A percentile compares a stretch with the other conserved stretches of the same genome.
Conservation (phyloP, 2,329 filamentous ascomycete genomes). For the Blumeria graminis region DNA sequence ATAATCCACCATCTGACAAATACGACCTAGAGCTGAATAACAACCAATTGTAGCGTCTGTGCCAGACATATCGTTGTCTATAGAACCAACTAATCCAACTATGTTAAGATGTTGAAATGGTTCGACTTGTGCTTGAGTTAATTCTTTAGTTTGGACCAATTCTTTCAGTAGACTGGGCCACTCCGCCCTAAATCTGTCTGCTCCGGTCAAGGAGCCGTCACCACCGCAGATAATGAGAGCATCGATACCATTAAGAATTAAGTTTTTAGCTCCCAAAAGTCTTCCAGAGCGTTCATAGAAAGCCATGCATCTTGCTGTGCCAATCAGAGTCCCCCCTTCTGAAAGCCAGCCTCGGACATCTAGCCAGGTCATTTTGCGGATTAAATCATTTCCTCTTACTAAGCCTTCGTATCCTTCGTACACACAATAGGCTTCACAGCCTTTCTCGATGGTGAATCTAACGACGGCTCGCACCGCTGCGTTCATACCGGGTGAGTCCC, state of each 20-base stretch:
- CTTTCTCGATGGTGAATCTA: conserved; percentile 68
- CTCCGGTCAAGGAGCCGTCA: conserved; percentile 86
- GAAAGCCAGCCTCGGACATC: conserved; percentile 87
- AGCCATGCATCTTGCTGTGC: conserved; percentile 74
- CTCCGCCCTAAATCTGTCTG: conserved; percentile 75
- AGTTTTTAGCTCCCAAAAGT: conserved; percentile 71
- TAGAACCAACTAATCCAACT: conserved; percentile 84
- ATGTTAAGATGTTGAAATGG: conserved; percentile 82
- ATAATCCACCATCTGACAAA: conserved; percentile 89
- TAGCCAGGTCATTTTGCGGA: conserved; percentile 71
- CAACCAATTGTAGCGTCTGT: conserved; percentile 95
- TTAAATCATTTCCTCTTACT: conserved; percentile 70
- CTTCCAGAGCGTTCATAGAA: conserved; percentile 80
- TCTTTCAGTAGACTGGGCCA: conserved; percentile 79
- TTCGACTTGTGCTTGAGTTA: conserved; percentile 44
- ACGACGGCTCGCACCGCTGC: conserved; percentile 53
- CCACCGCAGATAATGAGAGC: conserved; percentile 92
- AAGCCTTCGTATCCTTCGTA: conserved; percentile 94
- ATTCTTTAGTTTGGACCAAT: conserved; percentile 48
- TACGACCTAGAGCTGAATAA: conserved; percentile 68
- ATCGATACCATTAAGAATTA: conserved; percentile 81
- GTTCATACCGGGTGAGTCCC: conserved; percentile 56
- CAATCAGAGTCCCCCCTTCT: conserved; percentile 86
- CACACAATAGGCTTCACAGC: conserved; percentile 55
- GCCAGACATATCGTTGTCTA: conserved; percentile 93